phyloP scores from a whole-genome alignment of 2,329 filamentous ascomycete species.

The Pseudogymnoascus sp. region DNA sequence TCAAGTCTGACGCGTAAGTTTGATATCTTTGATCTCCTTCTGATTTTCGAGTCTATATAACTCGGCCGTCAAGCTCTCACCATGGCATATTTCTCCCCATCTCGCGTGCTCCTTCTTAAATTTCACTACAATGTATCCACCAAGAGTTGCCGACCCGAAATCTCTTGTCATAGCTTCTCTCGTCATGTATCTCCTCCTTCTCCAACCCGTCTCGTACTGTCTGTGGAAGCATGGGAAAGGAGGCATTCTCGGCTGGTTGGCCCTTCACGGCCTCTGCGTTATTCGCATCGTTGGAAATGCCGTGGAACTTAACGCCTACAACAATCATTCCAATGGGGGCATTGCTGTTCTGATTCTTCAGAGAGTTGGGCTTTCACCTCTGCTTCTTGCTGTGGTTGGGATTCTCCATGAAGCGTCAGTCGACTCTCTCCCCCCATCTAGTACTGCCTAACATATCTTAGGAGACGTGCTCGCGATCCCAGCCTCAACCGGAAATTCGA shows the following conservation, averaged over 20 bases:
- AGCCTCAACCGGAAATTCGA: neutral
- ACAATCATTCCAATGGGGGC: neutral
- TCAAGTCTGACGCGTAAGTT: neutral
- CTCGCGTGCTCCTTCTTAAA: neutral
- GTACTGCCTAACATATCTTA: neutral
- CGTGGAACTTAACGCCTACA: constrained; percentile 8
- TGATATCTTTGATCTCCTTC: neutral
- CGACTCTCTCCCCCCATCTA: neutral
- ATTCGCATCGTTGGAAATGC: constrained; percentile 4
- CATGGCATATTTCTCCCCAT: neutral
- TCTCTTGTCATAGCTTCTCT: constrained; percentile 1
- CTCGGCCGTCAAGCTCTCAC: neutral
- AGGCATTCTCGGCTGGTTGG: constrained; percentile 12
- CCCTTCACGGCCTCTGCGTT: neutral
- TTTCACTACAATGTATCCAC: neutral
- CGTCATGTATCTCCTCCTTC: constrained; percentile 10
- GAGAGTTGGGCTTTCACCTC: constrained; percentile 18
- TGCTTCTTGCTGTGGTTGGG: constrained; percentile 16
- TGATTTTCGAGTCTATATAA: neutral
- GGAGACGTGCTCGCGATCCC: neutral
- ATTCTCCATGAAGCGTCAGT: constrained; percentile 21
- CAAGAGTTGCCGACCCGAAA: neutral
- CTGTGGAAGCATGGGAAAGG: constrained; percentile 12
- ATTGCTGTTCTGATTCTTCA: constrained; percentile 10
- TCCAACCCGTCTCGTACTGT: constrained; percentile 11